These are phyloP conservation scores for Onygenales sp. DNA, from an alignment of 2,329 filamentous ascomycete species.

Conservation along the genomic window DNA sequence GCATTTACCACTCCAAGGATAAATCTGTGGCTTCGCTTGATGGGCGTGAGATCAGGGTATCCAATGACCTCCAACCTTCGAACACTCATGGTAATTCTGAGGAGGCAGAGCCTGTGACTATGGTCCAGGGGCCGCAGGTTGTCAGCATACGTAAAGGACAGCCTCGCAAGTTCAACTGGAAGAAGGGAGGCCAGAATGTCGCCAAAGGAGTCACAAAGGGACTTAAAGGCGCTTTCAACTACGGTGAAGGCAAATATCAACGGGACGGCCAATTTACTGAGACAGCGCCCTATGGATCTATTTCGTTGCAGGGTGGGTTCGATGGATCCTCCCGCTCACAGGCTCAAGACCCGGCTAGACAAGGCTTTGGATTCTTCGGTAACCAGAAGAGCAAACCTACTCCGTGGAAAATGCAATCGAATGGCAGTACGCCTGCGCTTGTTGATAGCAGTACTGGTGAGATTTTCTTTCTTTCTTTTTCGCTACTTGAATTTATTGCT, in stretches of 20 bases:
- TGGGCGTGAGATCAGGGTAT: constrained; percentile 32
- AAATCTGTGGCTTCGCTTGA: constrained; percentile 39
- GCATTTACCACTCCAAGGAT: constrained; percentile 52
- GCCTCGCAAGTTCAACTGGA: constrained; percentile 97
- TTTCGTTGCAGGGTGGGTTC: constrained; percentile 22
- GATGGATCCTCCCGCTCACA: constrained; percentile 27
- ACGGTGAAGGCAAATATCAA: constrained; percentile 49
- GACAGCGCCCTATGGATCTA: constrained; percentile 58
- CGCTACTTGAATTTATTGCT: constrained; percentile 7
- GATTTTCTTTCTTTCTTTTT: background rate
- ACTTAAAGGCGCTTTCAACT: constrained; percentile 81
- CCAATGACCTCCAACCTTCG: constrained; percentile 46
- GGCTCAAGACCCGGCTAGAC: constrained; percentile 39
- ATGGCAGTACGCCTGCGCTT: constrained; percentile 34
- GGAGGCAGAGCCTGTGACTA: constrained; percentile 52
- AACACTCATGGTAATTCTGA: constrained; percentile 50
- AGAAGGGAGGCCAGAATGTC: constrained; percentile 88
- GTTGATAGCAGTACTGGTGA: constrained; percentile 13
- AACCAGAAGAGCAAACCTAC: constrained; percentile 35
- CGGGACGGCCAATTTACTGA: constrained; percentile 48
- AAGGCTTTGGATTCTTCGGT: constrained; percentile 64
- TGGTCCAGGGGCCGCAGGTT: constrained; percentile 72
- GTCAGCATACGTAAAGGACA: constrained; percentile 92
- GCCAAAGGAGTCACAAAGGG: constrained; percentile 92
- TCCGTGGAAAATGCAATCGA: constrained; percentile 30